Base-by-base conservation (phyloP, 1,284 basidiomycete genomes). In the Ustilago lituana region DNA sequence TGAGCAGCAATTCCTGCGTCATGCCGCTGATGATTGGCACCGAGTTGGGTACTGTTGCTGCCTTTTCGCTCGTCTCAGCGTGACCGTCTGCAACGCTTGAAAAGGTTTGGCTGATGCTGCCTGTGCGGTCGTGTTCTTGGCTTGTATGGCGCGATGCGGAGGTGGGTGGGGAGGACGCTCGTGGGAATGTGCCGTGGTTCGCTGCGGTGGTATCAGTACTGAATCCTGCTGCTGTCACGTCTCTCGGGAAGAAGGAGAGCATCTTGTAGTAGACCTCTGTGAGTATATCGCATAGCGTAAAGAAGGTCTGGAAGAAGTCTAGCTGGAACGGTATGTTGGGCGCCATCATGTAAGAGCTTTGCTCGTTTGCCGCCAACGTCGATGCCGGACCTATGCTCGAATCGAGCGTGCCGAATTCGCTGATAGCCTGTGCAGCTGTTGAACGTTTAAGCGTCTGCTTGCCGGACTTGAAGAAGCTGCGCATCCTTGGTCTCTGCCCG, bases 301-400 rank as follows among this genome's bases (percentile, higher is more conserved):
- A 65, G 45, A 74, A 76, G 1, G 63, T 68, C 41, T 77, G 74
- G 23, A 64, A 70, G 22, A 72, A 78, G 55, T 78, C 76, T 5
- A 74, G 53, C 40, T 62, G 57, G 22, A 74, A 77, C 3, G 76
- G 76, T 8, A 85, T 76, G 78, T 92, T 90, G 1, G 90, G 91
- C 32, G 87, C 85, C 71, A 90, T 85, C 39, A 93, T 86, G 77
- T 89, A 91, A 0, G 90, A 88, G 11, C 90, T 89, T 31, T 86
- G 85, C 38, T 69, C 66, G 32, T n/a, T 45, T 0, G 19, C 56
- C 5, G 48, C 41, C 24, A 44, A 27, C 0, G 39, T 53, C n/a
- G 54, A 55, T 12, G 61, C 43, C 3, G 58, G 47, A 20, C 47
- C 62, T 9, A 56, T 48, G 19, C 38, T 52, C 8, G 58, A 43